These are phyloP conservation scores for Nakaseomyces bracarensis DNA, from an alignment of 1,139 yeast genomes.

Conservation along the genomic window DNA sequence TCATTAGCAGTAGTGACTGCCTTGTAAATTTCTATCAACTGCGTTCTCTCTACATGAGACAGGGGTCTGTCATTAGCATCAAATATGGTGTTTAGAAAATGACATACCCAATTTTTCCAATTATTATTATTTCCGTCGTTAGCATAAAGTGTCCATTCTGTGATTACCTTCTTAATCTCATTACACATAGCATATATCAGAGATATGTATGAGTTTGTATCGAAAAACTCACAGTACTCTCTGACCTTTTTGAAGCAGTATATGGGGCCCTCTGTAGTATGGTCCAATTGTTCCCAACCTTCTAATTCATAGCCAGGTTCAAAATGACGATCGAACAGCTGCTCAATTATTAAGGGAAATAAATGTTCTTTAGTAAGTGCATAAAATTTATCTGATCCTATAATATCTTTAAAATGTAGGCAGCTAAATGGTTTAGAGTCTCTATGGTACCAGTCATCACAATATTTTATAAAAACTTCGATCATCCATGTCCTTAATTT, in stretches of 20 bases:
- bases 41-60: constrained; percentile 8
- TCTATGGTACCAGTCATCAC: constrained; percentile 33
- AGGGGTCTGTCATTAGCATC: constrained; percentile 15
- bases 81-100: not conserved
- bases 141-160: constrained; percentile 24
- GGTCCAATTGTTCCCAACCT: constrained; percentile 11
- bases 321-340: constrained; percentile 23
- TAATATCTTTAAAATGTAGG: constrained; percentile 34
- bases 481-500: constrained; percentile 8
- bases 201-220: constrained; percentile 9
- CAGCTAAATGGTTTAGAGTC: constrained; percentile 27
- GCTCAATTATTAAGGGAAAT: constrained; percentile 32
- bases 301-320: constrained; percentile 23
- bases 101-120: constrained; percentile 8
- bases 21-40: not conserved
- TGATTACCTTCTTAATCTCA: constrained; percentile 20
- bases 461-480: constrained; percentile 30
- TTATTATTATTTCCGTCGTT: constrained; percentile 11
- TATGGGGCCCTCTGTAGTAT: not conserved
- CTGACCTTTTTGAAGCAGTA: constrained; percentile 1
- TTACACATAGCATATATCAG: constrained; percentile 19
- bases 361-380: constrained; percentile 26
- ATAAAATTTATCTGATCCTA: constrained; percentile 31
- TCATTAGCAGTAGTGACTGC: not conserved
- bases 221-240: not conserved